Evolutionary conservation across 1,139 yeast genomes (phyloP).

Genomic region (Kodamaea fungicola): DNA sequence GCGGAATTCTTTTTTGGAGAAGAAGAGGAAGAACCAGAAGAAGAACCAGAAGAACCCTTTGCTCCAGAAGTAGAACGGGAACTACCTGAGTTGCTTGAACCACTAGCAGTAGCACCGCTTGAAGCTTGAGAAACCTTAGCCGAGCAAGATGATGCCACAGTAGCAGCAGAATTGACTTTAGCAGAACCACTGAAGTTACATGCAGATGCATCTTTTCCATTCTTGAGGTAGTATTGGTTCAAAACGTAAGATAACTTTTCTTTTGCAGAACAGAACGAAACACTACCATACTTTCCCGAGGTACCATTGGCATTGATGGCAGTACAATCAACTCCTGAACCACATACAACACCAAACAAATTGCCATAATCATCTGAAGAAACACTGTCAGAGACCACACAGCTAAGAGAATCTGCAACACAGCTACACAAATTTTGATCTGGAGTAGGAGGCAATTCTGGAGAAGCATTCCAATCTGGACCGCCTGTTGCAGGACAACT

Average conservation of each 20-base stretch:
- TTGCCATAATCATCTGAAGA: constrained; percentile 31
- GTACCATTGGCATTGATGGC: constrained; percentile 37
- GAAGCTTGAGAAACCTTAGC: constrained; percentile 24
- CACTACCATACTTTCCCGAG: constrained; percentile 39
- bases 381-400: constrained; percentile 35
- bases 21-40: constrained; percentile 21
- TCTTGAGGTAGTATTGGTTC: constrained; percentile 36
- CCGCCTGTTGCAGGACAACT: constrained; percentile 35
- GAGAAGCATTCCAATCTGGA: constrained; percentile 37
- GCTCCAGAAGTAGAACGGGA: constrained; percentile 27
- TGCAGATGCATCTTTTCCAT: constrained; percentile 27
- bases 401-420: constrained; percentile 29
- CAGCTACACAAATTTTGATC: constrained; percentile 38
- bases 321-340: constrained; percentile 28
- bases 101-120: constrained; percentile 17
- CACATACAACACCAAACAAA: constrained; percentile 34
- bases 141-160: constrained; percentile 30
- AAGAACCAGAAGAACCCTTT: constrained; percentile 21
- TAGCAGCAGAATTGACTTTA: constrained; percentile 24
- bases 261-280: constrained; percentile 37
- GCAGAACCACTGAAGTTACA: constrained; percentile 45
- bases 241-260: constrained; percentile 40
- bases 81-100: constrained; percentile 13
- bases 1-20: constrained; percentile 19
- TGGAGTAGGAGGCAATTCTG: constrained; percentile 45